Evolutionary conservation across 1,139 yeast genomes (phyloP), one percentile per base, ranked within the genome.

Genomic region (Magnusiomyces ingens): DNA sequence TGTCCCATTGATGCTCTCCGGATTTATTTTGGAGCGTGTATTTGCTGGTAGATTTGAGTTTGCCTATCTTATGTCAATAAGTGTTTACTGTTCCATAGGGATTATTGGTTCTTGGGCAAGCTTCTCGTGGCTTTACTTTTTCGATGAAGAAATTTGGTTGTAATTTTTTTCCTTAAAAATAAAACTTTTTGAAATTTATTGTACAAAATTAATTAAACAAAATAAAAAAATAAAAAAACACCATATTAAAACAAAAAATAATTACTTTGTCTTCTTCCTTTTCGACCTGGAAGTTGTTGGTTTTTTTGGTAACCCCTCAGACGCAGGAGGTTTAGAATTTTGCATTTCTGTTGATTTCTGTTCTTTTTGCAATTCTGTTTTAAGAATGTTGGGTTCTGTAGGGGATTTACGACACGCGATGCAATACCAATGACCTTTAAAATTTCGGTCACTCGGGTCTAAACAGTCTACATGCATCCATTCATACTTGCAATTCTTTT

Each of bases 81-180:
- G 96, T 60, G 84, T 88, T 1, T 91, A 91, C 68, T 89, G 97
- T 67, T 82, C 90, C 0, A 60, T 88, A 36, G 99, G 99, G 5
- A 81, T 93, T 1, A 75, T 91, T 4, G 79, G 90, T 49, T 82
- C 95, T 53, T 94, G 96, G 95, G 80, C 85, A 58, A 94, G 95
- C 1, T 80, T 93, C 60, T 81, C 86, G 55, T 89, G 96, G 95
- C 72, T 87, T 50, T 91, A 88, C 66, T 86, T 90, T 67, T 82
- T 88, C 52, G 69, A 62, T 46, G 69, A 66, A 45, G 67, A 62
- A 42, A 53, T 67, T 41, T 67, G 68, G 68, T 35, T 17, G 32
- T 26, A 37, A 11, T 3, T 37, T n/a, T n/a, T 18, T 12, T 41
- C 12, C 8, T 18, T 18, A 4, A 6, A 3, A 15, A 41, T 4